Evolutionary conservation across 805 yeast species (phyloP).

Genomic region (Metahyphopichia silvanorum): DNA sequence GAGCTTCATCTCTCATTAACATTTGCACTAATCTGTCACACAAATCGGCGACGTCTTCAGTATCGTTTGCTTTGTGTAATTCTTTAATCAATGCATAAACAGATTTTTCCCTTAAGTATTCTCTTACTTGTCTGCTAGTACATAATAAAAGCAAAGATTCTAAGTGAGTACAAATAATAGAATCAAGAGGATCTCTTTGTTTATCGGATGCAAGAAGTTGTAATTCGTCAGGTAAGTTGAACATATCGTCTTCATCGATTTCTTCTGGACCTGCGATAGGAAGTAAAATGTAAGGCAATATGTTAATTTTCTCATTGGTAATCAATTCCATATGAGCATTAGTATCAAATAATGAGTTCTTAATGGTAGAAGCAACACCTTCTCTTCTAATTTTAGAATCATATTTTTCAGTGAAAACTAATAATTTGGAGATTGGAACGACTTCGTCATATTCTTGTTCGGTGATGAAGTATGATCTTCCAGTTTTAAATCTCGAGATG

Average conservation of each 20-base stretch:
- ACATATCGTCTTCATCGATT: constrained; percentile 79
- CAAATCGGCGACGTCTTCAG: constrained; percentile 51
- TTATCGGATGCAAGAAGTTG: constrained; percentile 77
- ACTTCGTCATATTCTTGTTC: constrained; percentile 71
- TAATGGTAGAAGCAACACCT: constrained; percentile 90
- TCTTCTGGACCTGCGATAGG: constrained; percentile 80
- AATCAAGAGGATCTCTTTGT: constrained; percentile 66
- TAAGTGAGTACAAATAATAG: constrained; percentile 66
- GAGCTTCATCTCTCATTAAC: constrained; percentile 87
- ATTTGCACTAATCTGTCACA: constrained; percentile 86
- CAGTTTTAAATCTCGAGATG: constrained; percentile 68
- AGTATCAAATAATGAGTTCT: constrained; percentile 82
- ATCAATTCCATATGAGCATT: constrained; percentile 61
- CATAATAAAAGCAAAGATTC: constrained; percentile 79
- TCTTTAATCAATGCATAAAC: constrained; percentile 87
- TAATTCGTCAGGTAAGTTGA: constrained; percentile 83
- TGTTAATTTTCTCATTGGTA: constrained; percentile 59
- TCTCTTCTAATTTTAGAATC: constrained; percentile 79
- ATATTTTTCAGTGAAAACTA: constrained; percentile 79
- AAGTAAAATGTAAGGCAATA: constrained; percentile 76
- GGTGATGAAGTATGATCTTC: constrained; percentile 75
- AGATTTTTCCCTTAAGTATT: constrained; percentile 70
- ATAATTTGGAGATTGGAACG: constrained; percentile 75
- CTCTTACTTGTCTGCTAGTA: constrained; percentile 72
- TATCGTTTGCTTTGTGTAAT: constrained; percentile 60